Evolutionary conservation across 768 basidiomycete species (phyloP).

Genomic region (Trametes cingulata): DNA sequence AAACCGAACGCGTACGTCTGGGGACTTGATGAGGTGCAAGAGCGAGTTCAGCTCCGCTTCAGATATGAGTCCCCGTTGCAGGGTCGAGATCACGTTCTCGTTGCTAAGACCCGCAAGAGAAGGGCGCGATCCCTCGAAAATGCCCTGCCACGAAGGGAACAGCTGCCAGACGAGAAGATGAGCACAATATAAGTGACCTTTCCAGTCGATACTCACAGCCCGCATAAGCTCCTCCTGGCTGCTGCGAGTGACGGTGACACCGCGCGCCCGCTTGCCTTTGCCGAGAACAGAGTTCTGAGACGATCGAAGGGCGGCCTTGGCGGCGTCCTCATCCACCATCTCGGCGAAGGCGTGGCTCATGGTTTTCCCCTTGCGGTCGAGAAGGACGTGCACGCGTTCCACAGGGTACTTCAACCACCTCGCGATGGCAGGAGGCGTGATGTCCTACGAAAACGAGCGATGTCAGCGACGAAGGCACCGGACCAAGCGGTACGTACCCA

Average conservation of each 20-base stretch:
- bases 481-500: constrained; percentile 54
- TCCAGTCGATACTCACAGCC: constrained; percentile 51
- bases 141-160: constrained; percentile 80
- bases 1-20: constrained; percentile 56
- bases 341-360: constrained; percentile 84
- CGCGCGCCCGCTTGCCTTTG: constrained; percentile 73
- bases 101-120: constrained; percentile 64
- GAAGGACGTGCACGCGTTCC: constrained; percentile 73
- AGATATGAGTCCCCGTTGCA: constrained; percentile 67
- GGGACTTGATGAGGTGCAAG: constrained; percentile 69
- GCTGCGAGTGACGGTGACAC: constrained; percentile 81
- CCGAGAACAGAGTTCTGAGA: constrained; percentile 69
- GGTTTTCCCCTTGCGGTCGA: constrained; percentile 82
- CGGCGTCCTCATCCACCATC: constrained; percentile 58
- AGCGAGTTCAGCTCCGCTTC: constrained; percentile 68
- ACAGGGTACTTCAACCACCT: constrained; percentile 72
- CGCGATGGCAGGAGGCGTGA: constrained; percentile 72
- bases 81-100: constrained; percentile 55
- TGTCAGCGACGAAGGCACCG: constrained; percentile 3
- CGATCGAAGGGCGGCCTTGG: constrained; percentile 64
- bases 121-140: constrained; percentile 67
- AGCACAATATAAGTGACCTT: not conserved
- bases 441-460: constrained; percentile 53
- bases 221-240: constrained; percentile 82
- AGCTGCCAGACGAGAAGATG: constrained; percentile 42